A percentile compares a stretch with the other conserved stretches of the same genome.
Conservation (phyloP, 805 yeast species). For the Blastobotrys terrestris region DNA sequence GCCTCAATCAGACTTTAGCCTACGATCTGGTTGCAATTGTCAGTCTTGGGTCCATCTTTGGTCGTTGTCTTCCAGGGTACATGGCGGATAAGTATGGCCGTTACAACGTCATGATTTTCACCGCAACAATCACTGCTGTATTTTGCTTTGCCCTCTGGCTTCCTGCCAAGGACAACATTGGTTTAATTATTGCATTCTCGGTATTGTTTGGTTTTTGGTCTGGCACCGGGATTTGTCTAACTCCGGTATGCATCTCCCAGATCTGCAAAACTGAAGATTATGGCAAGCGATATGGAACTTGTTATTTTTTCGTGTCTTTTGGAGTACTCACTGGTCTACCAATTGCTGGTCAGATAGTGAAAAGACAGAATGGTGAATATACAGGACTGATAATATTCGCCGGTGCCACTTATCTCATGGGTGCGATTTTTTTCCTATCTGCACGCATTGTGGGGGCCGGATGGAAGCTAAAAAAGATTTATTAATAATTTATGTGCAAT, state of each 20-base stretch:
- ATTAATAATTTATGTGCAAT: conserved; percentile 8
- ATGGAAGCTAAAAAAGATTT: conserved; percentile 17
- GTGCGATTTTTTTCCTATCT: conserved; percentile 21
- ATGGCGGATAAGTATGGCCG: conserved; percentile 51
- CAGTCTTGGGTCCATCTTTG: conserved; percentile 45
- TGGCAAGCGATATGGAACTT: conserved; percentile 64
- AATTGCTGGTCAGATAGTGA: conserved; percentile 29
- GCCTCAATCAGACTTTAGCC: conserved; percentile 16
- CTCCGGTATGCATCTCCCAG: conserved; percentile 66
- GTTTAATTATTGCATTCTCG: conserved; percentile 46
- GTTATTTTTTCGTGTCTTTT: conserved; percentile 42
- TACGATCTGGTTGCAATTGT: conserved; percentile 42
- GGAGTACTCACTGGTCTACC: conserved; percentile 35
- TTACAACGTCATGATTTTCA: conserved; percentile 48
- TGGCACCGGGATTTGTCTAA: conserved; percentile 56
- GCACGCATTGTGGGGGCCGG: conserved; percentile 26
- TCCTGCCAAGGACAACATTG: conserved; percentile 44
- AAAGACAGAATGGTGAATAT: conserved; percentile 23
- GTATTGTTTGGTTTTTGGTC: conserved; percentile 51
- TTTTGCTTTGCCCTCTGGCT: conserved; percentile 56
- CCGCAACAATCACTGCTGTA: conserved; percentile 42
- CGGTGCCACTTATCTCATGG: conserved; percentile 26
- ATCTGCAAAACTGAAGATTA: conserved; percentile 52
- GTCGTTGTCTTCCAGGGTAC: conserved; percentile 51
- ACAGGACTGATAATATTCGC: conserved; percentile 30